Evolutionary conservation across 106 monocot species (phyloP).

Genomic region (Cymbidium sinense): DNA sequence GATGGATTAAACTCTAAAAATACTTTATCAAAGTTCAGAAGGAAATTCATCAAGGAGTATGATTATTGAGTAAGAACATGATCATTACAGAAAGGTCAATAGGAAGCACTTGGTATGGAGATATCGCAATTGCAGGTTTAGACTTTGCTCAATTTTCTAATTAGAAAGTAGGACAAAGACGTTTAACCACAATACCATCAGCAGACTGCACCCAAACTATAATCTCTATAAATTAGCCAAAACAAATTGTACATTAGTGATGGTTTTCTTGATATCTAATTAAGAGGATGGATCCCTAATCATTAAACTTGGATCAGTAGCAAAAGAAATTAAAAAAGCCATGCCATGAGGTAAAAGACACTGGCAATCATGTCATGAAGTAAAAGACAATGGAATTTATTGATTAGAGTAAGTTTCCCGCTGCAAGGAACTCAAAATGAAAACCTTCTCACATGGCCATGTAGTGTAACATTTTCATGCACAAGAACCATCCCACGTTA

Average conservation of each 20-base stretch:
- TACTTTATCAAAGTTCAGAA: background rate
- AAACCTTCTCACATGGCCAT: background rate
- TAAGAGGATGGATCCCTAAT: background rate
- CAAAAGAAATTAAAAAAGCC: background rate
- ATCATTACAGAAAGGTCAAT: background rate
- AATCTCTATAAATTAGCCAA: background rate
- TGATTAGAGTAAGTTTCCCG: background rate
- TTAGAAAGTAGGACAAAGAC: background rate
- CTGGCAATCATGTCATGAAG: too few relatives aligned
- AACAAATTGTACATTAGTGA: background rate
- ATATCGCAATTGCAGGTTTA: background rate
- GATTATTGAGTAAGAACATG: background rate
- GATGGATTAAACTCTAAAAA: slow-evolving; percentile 4
- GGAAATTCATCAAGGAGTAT: background rate
- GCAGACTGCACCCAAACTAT: background rate
- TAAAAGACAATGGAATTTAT: background rate
- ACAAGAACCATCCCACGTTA: background rate
- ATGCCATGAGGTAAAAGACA: background rate
- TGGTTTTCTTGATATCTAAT: background rate
- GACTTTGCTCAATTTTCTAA: background rate
- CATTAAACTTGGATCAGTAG: background rate
- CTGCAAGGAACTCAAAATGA: background rate
- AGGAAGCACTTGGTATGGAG: background rate
- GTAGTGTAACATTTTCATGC: background rate
- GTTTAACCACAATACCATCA: background rate